Percentiles rank a stretch among this genome's conserved stretches.
Evolutionary conservation across 371 early-diverging fungal genomes (phyloP).

Genomic region (Coemansia sp.): DNA sequence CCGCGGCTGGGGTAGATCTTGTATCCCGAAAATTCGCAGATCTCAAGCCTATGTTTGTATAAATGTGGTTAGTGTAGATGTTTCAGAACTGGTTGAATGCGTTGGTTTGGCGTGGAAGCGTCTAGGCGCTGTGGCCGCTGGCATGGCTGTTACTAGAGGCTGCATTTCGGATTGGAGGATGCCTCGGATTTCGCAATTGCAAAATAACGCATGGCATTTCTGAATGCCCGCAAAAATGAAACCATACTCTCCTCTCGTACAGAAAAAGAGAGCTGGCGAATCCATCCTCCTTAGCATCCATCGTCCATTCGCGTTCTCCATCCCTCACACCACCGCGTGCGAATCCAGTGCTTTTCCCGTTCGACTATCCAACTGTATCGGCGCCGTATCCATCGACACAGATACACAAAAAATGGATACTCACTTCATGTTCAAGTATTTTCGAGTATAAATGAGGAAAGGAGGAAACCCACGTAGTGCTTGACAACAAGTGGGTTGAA

Average conservation of each 20-base stretch:
- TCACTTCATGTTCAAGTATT: slow-evolving; percentile 25
- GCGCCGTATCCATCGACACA: not conserved
- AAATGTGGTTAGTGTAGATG: not conserved
- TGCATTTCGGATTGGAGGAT: too few species aligned
- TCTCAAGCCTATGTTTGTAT: slow-evolving; percentile 67
- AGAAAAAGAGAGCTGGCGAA: not conserved
- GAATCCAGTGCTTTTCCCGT: not conserved
- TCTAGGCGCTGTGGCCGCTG: too few species aligned
- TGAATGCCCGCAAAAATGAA: too few species aligned
- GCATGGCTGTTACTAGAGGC: too few species aligned
- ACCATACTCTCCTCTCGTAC: too few species aligned
- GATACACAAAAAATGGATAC: slow-evolving; percentile 4
- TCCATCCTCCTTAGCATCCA: not conserved
- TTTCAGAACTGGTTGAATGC: too few species aligned
- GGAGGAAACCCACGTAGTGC: slow-evolving; percentile 2
- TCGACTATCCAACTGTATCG: not conserved
- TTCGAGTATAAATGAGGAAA: slow-evolving; percentile 6
- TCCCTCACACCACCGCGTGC: not conserved
- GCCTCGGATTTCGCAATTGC: too few species aligned
- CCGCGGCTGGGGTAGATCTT: slow-evolving; percentile 99
- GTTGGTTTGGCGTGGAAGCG: too few species aligned
- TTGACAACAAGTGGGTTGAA: not conserved
- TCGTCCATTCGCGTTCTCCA: not conserved
- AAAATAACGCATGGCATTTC: too few species aligned
- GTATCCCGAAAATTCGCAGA: slow-evolving; percentile 94